A percentile compares a stretch with the other conserved stretches of the same genome.
Evolutionary conservation across 331 rosid species (phyloP).

Genomic region (Telfairia occidentalis): DNA sequence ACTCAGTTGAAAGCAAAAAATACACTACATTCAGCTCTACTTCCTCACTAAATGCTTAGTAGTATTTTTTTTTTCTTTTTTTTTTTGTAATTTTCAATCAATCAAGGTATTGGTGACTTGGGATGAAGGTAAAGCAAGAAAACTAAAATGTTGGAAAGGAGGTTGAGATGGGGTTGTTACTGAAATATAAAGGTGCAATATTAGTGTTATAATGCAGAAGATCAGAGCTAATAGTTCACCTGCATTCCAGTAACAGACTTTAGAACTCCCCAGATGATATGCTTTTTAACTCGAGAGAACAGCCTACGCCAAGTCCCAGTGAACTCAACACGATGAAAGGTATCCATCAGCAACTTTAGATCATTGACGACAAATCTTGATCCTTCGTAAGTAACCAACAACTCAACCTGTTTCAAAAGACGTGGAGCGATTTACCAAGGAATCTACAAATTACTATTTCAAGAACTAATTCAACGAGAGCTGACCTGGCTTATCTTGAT

Average conservation of each 20-base stretch:
- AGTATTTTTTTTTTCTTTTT: too few species aligned
- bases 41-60: not conserved
- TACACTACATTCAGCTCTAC: not conserved
- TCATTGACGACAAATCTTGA: conserved; percentile 91
- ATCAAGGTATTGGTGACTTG: not conserved
- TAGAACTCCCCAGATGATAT: conserved; percentile 96
- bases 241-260: conserved; percentile 99
- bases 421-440: not conserved
- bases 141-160: not conserved
- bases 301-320: conserved; percentile 97
- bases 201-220: not conserved
- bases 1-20: not conserved
- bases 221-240: conserved; percentile 32
- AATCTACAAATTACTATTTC: not conserved
- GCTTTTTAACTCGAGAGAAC: conserved; percentile 93
- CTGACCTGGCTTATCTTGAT: conserved; percentile 97
- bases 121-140: not conserved
- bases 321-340: conserved; percentile 79
- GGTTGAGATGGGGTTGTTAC: too few species aligned
- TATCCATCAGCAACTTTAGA: conserved; percentile 92
- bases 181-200: conserved; percentile 4
- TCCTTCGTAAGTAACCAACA: conserved; percentile 84
- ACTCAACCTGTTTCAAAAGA: conserved; percentile 55
- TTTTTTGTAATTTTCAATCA: not conserved
- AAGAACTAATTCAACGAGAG: not conserved